Percentiles rank a stretch among this genome's conserved stretches.
Evolutionary conservation across 257 asterid species (phyloP).

Genomic region (Penstemon barbatus): DNA sequence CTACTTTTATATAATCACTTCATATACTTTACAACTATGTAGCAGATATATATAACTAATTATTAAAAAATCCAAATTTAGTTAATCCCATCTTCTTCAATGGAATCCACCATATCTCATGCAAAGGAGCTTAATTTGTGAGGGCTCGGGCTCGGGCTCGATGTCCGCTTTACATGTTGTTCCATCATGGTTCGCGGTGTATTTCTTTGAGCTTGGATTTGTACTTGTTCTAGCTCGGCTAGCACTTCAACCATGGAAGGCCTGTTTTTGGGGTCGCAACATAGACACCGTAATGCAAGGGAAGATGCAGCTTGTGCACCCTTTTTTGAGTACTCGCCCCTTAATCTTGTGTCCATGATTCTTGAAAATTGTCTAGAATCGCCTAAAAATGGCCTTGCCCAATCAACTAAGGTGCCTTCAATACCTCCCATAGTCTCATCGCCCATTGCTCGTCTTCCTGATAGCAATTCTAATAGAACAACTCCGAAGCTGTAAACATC

Average conservation of each 20-base stretch:
- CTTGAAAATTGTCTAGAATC: constrained; percentile 53
- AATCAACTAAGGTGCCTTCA: constrained; percentile 57
- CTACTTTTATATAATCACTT: background rate
- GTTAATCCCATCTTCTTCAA: background rate
- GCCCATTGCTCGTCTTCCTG: constrained; percentile 43
- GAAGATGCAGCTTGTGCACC: constrained; percentile 56
- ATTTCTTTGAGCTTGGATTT: constrained; percentile 28
- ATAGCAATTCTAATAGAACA: constrained; percentile 34
- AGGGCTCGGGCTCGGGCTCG: constrained; percentile 1
- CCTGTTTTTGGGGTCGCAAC: constrained; percentile 43
- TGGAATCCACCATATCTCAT: background rate
- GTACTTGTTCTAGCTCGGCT: constrained; percentile 34
- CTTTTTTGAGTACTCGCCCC: constrained; percentile 63
- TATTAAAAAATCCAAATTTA: background rate
- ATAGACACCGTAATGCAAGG: constrained; percentile 52
- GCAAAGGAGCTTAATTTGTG: constrained; percentile 12
- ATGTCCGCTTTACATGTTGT: constrained; percentile 8
- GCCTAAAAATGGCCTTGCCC: constrained; percentile 61
- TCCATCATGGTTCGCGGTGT: constrained; percentile 34
- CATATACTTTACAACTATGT: background rate
- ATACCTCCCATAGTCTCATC: constrained; percentile 56
- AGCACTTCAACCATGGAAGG: constrained; percentile 60
- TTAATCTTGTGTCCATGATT: constrained; percentile 69
- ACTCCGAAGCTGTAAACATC: constrained; percentile 46
- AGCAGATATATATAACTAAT: background rate